These are phyloP conservation scores for Trichoderma reesei DNA, from an alignment of 495 filamentous ascomycete species.

Conservation along the genomic window DNA sequence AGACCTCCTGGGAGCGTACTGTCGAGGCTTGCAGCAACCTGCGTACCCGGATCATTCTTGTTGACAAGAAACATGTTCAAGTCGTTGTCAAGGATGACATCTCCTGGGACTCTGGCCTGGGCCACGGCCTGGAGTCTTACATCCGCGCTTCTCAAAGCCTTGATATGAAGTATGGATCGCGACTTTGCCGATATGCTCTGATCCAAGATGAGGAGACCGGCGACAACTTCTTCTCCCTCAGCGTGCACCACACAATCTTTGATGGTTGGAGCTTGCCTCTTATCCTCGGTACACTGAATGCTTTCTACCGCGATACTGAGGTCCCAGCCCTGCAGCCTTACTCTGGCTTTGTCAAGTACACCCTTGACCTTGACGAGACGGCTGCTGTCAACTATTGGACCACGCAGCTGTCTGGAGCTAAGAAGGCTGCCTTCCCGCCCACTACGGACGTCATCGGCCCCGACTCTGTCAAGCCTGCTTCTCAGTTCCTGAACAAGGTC, in stretches of 20 bases:
- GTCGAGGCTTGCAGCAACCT: background rate
- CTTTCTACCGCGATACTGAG: background rate
- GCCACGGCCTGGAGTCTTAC: background rate
- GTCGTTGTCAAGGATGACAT: background rate
- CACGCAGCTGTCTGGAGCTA: background rate
- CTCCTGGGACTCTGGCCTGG: background rate
- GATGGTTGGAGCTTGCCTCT: background rate
- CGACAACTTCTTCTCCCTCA: background rate
- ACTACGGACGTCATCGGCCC: background rate
- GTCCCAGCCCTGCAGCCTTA: conserved; percentile 24
- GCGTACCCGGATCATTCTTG: background rate
- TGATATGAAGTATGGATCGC: background rate
- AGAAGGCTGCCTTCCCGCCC: background rate
- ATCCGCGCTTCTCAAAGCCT: background rate
- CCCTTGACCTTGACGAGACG: background rate
- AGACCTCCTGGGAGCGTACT: background rate
- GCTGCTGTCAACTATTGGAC: background rate
- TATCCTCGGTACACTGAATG: background rate
- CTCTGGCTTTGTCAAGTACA: background rate
- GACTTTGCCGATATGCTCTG: background rate
- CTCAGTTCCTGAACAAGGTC: conserved; percentile 9
- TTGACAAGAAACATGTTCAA: background rate
- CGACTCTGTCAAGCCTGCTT: background rate
- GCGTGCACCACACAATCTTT: conserved; percentile 12
- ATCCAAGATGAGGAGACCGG: background rate